A percentile compares a stretch with the other conserved stretches of the same genome.
phyloP scores from a whole-genome alignment of 2,329 filamentous ascomycete genomes.

The Lasiodiplodia gonubiensis region DNA sequence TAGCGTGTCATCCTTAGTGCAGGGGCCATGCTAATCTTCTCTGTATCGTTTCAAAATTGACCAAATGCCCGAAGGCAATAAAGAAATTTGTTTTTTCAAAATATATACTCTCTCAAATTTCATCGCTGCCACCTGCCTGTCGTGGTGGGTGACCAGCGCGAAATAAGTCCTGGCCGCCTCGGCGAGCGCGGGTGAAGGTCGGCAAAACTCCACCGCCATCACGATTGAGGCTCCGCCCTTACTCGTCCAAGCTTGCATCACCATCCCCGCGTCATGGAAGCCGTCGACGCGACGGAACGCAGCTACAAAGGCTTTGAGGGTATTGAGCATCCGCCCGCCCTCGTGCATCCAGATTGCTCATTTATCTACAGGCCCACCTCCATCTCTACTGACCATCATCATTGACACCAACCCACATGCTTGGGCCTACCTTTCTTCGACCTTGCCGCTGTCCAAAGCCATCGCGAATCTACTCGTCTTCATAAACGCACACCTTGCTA shows the following conservation, averaged over 20 bases:
- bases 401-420: conserved; percentile 96
- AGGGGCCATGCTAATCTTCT: conserved; percentile 63
- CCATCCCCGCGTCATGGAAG: conserved; percentile 59
- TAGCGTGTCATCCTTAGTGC: conserved; percentile 67
- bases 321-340: conserved; percentile 32
- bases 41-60: conserved; percentile 56
- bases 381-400: conserved; percentile 87
- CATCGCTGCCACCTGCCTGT: too few relatives aligned
- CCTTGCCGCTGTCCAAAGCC: conserved; percentile 80
- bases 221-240: not conserved
- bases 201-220: too few relatives aligned
- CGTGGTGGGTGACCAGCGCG: too few relatives aligned
- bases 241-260: conserved; percentile 14
- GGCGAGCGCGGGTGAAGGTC: not conserved
- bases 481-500: conserved; percentile 93
- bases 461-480: conserved; percentile 92
- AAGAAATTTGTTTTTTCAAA: fast-evolving
- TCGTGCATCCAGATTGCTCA: not conserved
- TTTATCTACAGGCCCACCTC: conserved; percentile 57
- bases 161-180: too few relatives aligned
- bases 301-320: conserved; percentile 46
- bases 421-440: conserved; percentile 78
- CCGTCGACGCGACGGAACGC: conserved; percentile 64
- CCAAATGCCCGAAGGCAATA: conserved; percentile 19
- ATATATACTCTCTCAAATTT: too few relatives aligned